These are phyloP conservation scores for Handroanthus guayacan DNA, from an alignment of 257 asterid genomes.

Conservation along the genomic window DNA sequence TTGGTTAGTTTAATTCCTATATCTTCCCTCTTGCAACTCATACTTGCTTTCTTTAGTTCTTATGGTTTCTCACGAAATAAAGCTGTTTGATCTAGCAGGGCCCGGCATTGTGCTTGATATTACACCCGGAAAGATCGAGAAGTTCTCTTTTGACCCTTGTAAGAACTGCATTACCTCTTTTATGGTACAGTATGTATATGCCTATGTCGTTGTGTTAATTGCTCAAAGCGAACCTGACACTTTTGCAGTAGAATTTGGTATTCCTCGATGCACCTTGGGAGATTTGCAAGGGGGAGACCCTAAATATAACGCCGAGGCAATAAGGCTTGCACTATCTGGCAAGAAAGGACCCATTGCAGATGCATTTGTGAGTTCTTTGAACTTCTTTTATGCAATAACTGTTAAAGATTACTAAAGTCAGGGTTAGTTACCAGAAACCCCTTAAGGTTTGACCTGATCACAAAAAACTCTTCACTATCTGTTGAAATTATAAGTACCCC, in stretches of 20 bases:
- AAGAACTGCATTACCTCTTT: slow-evolving; percentile 36
- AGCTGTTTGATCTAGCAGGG: slow-evolving; percentile 51
- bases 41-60: neutral
- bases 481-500: too few species aligned
- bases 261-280: slow-evolving; percentile 73
- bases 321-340: slow-evolving; percentile 72
- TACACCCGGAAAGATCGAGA: slow-evolving; percentile 63
- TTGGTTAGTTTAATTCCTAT: slow-evolving; percentile 53
- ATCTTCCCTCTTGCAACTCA: neutral
- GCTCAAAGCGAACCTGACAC: neutral
- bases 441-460: too few species aligned
- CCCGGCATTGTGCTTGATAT: slow-evolving; percentile 79
- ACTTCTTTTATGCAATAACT: neutral
- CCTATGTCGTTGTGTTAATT: too few species aligned
- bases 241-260: slow-evolving; percentile 73
- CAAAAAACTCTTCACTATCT: too few species aligned
- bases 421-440: too few species aligned
- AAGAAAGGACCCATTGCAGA: slow-evolving; percentile 81
- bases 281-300: slow-evolving; percentile 82
- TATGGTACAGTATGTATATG: neutral
- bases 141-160: slow-evolving; percentile 77
- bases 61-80: neutral
- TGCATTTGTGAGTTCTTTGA: slow-evolving; percentile 65
- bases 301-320: slow-evolving; percentile 65
- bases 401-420: too few species aligned